Percentiles rank a stretch among this genome's conserved stretches.
These are phyloP conservation scores for Colletotrichum cereale DNA, from an alignment of 2,329 filamentous ascomycete species.

Conservation along the genomic window DNA sequence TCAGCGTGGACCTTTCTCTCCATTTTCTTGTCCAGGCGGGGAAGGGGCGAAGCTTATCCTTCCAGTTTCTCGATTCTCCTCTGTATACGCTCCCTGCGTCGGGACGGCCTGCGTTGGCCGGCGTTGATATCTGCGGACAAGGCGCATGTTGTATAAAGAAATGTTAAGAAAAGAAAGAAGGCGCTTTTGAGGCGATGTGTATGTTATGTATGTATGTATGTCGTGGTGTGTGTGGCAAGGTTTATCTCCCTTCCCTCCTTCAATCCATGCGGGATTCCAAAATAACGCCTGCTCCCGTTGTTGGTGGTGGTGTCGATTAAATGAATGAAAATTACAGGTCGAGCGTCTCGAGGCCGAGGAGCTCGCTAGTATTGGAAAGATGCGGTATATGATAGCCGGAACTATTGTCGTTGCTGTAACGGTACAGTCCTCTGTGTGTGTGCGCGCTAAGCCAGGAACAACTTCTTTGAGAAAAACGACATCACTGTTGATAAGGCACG, in stretches of 20 bases:
- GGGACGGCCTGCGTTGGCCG: background rate
- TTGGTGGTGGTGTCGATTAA: background rate
- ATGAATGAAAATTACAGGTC: background rate
- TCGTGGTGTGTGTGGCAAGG: background rate
- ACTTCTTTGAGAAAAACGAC: background rate
- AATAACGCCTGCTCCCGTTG: slow-evolving; percentile 22
- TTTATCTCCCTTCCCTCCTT: background rate
- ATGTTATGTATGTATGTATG: background rate
- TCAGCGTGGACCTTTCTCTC: background rate
- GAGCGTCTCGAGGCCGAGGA: background rate
- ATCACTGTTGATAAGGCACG: background rate
- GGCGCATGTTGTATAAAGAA: background rate
- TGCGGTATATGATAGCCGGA: background rate
- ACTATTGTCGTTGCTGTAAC: background rate
- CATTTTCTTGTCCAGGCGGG: background rate
- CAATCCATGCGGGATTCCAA: slow-evolving; percentile 1
- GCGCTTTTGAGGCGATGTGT: background rate
- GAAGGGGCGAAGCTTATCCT: background rate
- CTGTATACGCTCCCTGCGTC: background rate
- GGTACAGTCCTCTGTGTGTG: background rate
- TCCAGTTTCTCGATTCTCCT: background rate
- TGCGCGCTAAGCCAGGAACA: background rate
- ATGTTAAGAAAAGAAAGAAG: background rate
- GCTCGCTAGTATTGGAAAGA: background rate
- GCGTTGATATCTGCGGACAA: background rate